Conservation (phyloP, 2,329 filamentous ascomycete species). For the Akanthomyces uredinophilus region DNA sequence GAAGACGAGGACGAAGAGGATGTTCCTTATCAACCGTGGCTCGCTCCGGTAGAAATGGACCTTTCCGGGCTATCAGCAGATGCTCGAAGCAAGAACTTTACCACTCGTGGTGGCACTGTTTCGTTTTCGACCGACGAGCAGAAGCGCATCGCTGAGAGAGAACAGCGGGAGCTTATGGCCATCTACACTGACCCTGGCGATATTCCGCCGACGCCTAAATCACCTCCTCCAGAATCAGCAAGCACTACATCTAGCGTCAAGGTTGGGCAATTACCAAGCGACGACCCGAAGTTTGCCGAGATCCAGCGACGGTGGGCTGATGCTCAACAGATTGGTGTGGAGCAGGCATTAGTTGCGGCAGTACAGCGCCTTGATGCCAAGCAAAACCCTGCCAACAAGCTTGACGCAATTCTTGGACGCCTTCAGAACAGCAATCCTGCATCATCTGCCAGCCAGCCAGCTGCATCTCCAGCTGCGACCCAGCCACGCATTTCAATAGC, state of each 20-base stretch:
- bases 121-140: slow-evolving; percentile 51
- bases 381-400: slow-evolving; percentile 30
- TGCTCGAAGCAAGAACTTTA: slow-evolving; percentile 43
- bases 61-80: slow-evolving; percentile 43
- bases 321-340: slow-evolving; percentile 37
- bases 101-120: slow-evolving; percentile 49
- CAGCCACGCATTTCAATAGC: neutral
- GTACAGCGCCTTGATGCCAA: slow-evolving; percentile 38
- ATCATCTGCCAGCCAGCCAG: neutral
- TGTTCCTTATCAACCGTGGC: slow-evolving; percentile 48
- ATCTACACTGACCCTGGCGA: slow-evolving; percentile 50
- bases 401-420: slow-evolving; percentile 37
- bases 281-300: slow-evolving; percentile 41
- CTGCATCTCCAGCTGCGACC: neutral
- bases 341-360: slow-evolving; percentile 38
- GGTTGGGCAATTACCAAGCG: slow-evolving; percentile 33
- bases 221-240: slow-evolving; percentile 37
- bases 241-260: slow-evolving; percentile 22
- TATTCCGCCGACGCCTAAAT: slow-evolving; percentile 53
- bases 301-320: slow-evolving; percentile 47
- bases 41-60: slow-evolving; percentile 42
- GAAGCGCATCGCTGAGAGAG: slow-evolving; percentile 49
- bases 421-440: slow-evolving; percentile 22
- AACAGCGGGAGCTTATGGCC: slow-evolving; percentile 57
- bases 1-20: slow-evolving; percentile 57